A percentile compares a stretch with the other conserved stretches of the same genome.
These are phyloP conservation scores for Penicillium cosmopolitanum DNA, from an alignment of 495 filamentous ascomycete species.

Conservation along the genomic window DNA sequence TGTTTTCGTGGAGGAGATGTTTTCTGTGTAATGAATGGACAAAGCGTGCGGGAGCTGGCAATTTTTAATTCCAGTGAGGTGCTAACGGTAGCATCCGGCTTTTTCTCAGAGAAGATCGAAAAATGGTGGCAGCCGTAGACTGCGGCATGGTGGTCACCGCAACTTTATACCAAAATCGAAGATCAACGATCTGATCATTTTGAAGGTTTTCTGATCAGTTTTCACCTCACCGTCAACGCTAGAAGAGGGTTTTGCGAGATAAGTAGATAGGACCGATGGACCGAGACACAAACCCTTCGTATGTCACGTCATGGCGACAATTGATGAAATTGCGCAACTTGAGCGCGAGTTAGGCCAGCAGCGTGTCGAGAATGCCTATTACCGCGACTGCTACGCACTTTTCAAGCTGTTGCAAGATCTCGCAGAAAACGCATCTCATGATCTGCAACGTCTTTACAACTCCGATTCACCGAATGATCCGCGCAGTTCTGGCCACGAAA, in stretches of 20 bases:
- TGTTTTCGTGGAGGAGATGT: background rate
- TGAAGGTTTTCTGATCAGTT: too few species aligned
- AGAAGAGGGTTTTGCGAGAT: background rate
- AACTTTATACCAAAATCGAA: background rate
- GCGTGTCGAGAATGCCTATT: constrained; percentile 9
- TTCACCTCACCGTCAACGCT: background rate
- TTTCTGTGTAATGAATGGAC: background rate
- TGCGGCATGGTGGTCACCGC: background rate
- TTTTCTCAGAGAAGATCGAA: background rate
- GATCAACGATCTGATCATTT: background rate
- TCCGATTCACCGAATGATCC: background rate
- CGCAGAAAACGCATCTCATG: background rate
- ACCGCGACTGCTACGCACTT: constrained; percentile 9
- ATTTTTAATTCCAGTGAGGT: background rate
- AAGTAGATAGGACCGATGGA: background rate
- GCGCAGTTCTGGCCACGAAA: background rate
- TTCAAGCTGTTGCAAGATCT: constrained; percentile 12
- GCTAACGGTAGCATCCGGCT: background rate
- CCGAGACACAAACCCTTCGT: background rate
- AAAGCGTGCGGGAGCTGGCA: background rate
- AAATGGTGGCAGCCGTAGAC: background rate
- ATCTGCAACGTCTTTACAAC: background rate
- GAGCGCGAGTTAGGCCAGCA: constrained; percentile 9
- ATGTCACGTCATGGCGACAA: constrained; percentile 2
- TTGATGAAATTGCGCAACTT: constrained; percentile 4